Evolutionary conservation across 495 filamentous ascomycete species (phyloP), one percentile per base, ranked within the genome.

Genomic region (Tuber melanosporum): DNA sequence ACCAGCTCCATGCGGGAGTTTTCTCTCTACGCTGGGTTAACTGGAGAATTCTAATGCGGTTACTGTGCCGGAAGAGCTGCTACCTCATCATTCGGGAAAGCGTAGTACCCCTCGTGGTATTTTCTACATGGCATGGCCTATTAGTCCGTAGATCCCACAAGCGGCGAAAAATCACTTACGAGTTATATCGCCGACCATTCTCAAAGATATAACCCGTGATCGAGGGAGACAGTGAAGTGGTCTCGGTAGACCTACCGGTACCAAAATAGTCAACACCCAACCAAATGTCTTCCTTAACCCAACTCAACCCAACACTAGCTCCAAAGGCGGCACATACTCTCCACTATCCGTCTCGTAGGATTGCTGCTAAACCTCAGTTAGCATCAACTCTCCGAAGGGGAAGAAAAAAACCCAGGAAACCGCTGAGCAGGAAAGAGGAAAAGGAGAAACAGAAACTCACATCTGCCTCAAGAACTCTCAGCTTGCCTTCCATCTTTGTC

Each of bases 1-100:
- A 85, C 84, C 2, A 88, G 81, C 73, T 87, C 85, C 71, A 88
- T 82, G n/a, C 87, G 85, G 52, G 66, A 36, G 32, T 77, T 57
- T 46, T 77, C 73, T 9, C 20, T 52, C 74, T 74, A n/a, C 17
- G 0, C 26, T 9, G 5, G 22, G 39, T 43, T 72, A 72, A 22
- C 44, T 9, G 7, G 17, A 72, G 41, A 32, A 32, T 43, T 72
- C 71, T 20, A 46, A 43, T 15, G 45, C 36, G 17, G 17, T 12
- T 32, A 19, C 71, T 26, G 36, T 36, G 71, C 1, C 8, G 36
- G 15, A 39, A 43, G 42, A 72, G 36, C 32, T n/a, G 36, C 12
- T 72, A 46, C 62, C 39, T 75, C 75, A 46, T 77, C 75, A 20
- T 75, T 77, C 2, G 75, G 75, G 19, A 77, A 32, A 49, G 47